Evolutionary conservation across 148 eudicot species (phyloP).

Genomic region (Fagopyrum tataricum): DNA sequence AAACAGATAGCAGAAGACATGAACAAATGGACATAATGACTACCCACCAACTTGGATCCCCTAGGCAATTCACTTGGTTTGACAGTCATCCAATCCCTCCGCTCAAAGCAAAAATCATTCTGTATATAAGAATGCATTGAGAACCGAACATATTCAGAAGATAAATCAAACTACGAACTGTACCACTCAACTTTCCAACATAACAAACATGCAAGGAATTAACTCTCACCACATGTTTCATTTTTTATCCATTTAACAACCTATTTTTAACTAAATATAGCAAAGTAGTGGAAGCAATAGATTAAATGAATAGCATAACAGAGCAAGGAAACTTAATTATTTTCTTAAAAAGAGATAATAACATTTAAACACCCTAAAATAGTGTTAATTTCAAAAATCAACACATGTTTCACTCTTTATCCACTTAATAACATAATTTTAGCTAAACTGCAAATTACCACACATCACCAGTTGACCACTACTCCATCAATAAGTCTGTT

Average conservation of each 20-base stretch:
- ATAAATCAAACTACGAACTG: neutral
- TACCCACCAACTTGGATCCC: conserved; percentile 48
- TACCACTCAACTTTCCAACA: neutral
- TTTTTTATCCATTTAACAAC: neutral
- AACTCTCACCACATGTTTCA: neutral
- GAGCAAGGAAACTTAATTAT: neutral
- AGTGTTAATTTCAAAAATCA: neutral
- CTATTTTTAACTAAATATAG: neutral
- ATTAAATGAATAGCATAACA: neutral
- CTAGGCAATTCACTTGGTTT: conserved; percentile 39
- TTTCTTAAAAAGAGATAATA: neutral
- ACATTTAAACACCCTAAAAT: neutral
- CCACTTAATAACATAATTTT: neutral
- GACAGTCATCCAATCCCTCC: conserved; percentile 53
- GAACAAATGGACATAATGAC: neutral
- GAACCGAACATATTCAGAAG: conserved; percentile 4
- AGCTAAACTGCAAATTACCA: neutral
- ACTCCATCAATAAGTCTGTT: neutral
- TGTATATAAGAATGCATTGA: conserved; percentile 19
- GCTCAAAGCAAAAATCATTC: conserved; percentile 63
- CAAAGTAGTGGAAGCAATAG: neutral
- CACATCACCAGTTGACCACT: neutral
- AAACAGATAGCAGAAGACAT: neutral
- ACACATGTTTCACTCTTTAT: neutral
- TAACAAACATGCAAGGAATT: neutral